Evolutionary conservation across 1,284 basidiomycete genomes (phyloP), one percentile per base, ranked within the genome.

Genomic region (Quambalaria eucalypti): DNA sequence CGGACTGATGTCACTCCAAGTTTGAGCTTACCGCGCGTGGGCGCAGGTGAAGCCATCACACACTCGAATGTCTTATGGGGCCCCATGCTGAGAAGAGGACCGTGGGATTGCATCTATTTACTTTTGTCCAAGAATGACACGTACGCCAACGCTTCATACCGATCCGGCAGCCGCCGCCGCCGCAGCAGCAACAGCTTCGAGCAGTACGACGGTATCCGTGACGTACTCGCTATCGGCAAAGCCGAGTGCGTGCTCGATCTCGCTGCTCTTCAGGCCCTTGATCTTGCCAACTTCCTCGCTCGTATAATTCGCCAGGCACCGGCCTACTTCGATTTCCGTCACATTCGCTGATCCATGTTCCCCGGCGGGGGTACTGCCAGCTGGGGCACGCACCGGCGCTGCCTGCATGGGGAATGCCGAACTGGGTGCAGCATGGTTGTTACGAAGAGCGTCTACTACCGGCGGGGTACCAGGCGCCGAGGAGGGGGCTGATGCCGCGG

Each of bases 221-320:
- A 97, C 88, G 78, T 97, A 90, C 72, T 96, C 91, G 31, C 89
- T 89, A 73, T 97, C 93, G 19, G 87, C 88, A 76, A 96, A 96
- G 0, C 90, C 93, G 38, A 98, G 78, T 8, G 90, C 73, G 60
- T 85, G 83, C 14, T 85, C 79, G 42, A 97, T 86, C 57, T 88
- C 46, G n/a, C 25, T 57, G 26, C 61, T 65, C 48, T 72, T 70
- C 10, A 71, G 38, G 1, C 93, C 92, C 75, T 89, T 92, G 58
- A 97, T 86, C 58, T 85, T 82, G 54, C 83, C 81, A 61, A 96
- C 91, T 76, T 97, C 92, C 42, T 84, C 85, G 42, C 87, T 93
- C 71, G 95, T 97, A 74, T 96, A 98, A 77, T 93, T 96, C 9
- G 90, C 90, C 44, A 97, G 79, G 0, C 93, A 95, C 42, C 92